These are phyloP conservation scores for Thraustotheca clavata DNA, from an alignment of 352 stramenopile genomes.

Conservation along the genomic window DNA sequence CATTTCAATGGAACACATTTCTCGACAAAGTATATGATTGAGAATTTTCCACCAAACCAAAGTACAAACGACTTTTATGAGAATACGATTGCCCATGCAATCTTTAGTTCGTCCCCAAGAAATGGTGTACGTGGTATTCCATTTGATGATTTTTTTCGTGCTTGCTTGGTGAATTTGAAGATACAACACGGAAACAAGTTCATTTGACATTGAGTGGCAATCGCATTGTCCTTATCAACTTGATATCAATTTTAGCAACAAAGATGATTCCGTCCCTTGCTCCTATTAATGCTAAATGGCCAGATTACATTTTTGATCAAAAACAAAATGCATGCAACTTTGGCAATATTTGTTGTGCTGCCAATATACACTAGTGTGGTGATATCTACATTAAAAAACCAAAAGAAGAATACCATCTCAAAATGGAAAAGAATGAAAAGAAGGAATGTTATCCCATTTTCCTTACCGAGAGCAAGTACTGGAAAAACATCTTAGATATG, in stretches of 20 bases:
- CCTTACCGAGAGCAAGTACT: background rate
- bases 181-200: background rate
- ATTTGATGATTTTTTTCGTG: constrained; percentile 24
- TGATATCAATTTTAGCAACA: background rate
- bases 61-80: constrained; percentile 24
- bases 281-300: constrained; percentile 7
- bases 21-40: constrained; percentile 22
- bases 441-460: too few species aligned
- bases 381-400: background rate
- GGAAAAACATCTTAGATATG: background rate
- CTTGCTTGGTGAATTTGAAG: constrained; percentile 23
- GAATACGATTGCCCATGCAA: constrained; percentile 28
- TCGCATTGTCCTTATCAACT: background rate
- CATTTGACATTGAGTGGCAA: constrained; percentile 7
- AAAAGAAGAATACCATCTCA: background rate
- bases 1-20: background rate
- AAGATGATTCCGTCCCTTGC: constrained; percentile 1
- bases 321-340: background rate
- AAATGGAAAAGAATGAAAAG: too few species aligned
- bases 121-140: constrained; percentile 25
- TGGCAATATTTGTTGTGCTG: background rate
- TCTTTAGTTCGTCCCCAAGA: constrained; percentile 28
- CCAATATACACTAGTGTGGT: background rate
- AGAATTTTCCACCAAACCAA: constrained; percentile 10
- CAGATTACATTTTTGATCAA: background rate